Conservation (phyloP, 352 stramenopile genomes). For the Globisporangium orthogonon region DNA sequence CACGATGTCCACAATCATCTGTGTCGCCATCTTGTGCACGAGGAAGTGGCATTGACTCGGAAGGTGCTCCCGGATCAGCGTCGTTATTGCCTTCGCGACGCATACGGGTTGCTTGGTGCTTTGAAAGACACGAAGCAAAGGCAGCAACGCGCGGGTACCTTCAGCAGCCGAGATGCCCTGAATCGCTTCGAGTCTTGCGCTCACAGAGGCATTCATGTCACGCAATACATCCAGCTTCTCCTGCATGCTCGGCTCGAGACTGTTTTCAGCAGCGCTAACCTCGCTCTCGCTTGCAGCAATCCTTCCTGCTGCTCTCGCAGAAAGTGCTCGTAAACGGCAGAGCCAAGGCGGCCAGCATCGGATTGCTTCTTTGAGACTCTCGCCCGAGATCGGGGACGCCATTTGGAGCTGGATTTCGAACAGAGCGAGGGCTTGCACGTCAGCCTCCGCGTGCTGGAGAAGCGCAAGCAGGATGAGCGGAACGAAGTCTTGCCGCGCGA, state of each 20-base stretch:
- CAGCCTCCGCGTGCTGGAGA: slow-evolving; percentile 32
- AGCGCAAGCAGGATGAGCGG: slow-evolving; percentile 50
- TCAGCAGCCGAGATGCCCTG: slow-evolving; percentile 32
- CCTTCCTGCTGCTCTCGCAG: slow-evolving; percentile 13
- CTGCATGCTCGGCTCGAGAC: slow-evolving; percentile 25
- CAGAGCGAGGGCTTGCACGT: slow-evolving; percentile 47
- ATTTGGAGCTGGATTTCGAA: slow-evolving; percentile 48
- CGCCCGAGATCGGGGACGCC: slow-evolving; percentile 30
- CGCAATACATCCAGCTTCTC: slow-evolving; percentile 48
- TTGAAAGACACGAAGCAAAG: slow-evolving; percentile 52
- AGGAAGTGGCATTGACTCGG: slow-evolving; percentile 36
- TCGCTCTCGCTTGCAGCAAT: neutral
- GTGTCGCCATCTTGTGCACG: slow-evolving; percentile 39
- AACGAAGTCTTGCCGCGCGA: slow-evolving; percentile 47
- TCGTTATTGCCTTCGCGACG: slow-evolving; percentile 45
- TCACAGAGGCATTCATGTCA: slow-evolving; percentile 33
- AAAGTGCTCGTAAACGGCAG: slow-evolving; percentile 34
- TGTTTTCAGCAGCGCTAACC: neutral
- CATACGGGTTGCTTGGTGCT: slow-evolving; percentile 25
- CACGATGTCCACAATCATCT: slow-evolving; percentile 61
- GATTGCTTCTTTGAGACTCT: slow-evolving; percentile 60
- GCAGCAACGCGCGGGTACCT: slow-evolving; percentile 45
- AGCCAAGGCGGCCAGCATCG: slow-evolving; percentile 71
- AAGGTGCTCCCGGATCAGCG: slow-evolving; percentile 41
- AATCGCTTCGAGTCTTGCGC: slow-evolving; percentile 49